A percentile compares a stretch with the other conserved stretches of the same genome.
These are phyloP conservation scores for Parasarocladium wereldwijsianum DNA, from an alignment of 2,329 filamentous ascomycete species.

Conservation along the genomic window DNA sequence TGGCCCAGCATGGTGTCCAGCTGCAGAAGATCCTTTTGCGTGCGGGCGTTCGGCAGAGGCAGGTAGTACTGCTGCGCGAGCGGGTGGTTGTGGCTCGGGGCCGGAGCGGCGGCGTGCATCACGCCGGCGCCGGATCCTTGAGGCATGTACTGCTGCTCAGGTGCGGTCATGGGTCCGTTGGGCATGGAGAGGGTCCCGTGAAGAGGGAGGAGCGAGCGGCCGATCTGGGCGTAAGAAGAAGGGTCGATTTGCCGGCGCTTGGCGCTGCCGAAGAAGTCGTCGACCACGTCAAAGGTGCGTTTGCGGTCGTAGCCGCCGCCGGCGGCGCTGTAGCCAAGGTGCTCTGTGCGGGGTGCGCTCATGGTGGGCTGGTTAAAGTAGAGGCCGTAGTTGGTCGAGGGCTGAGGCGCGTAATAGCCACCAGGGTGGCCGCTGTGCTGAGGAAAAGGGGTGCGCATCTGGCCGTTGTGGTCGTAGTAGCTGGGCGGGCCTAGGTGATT, in stretches of 20 bases:
- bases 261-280: constrained; percentile 86
- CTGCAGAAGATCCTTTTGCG: constrained; percentile 84
- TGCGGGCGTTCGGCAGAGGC: constrained; percentile 74
- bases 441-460: constrained; percentile 45
- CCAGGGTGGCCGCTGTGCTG: constrained; percentile 37
- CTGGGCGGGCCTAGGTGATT: constrained; percentile 37
- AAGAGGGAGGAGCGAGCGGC: constrained; percentile 71
- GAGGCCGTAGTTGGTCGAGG: constrained; percentile 49
- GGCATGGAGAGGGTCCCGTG: constrained; percentile 56
- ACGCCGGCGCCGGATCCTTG: constrained; percentile 22
- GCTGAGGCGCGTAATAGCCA: constrained; percentile 44
- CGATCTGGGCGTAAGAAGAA: constrained; percentile 78
- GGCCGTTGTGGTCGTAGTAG: constrained; percentile 52
- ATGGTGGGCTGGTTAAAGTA: constrained; percentile 59
- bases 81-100: constrained; percentile 39
- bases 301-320: constrained; percentile 55
- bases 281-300: constrained; percentile 74
- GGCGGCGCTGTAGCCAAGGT: constrained; percentile 44
- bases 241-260: constrained; percentile 88
- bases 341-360: constrained; percentile 39
- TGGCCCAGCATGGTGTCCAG: constrained; percentile 93
- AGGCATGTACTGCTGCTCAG: constrained; percentile 38
- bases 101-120: constrained; percentile 37
- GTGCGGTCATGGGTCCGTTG: constrained; percentile 27
- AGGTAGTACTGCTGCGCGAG: constrained; percentile 67